Evolutionary conservation across 108 stramenopile species (phyloP).

Genomic region (Schizochytrium sp.): DNA sequence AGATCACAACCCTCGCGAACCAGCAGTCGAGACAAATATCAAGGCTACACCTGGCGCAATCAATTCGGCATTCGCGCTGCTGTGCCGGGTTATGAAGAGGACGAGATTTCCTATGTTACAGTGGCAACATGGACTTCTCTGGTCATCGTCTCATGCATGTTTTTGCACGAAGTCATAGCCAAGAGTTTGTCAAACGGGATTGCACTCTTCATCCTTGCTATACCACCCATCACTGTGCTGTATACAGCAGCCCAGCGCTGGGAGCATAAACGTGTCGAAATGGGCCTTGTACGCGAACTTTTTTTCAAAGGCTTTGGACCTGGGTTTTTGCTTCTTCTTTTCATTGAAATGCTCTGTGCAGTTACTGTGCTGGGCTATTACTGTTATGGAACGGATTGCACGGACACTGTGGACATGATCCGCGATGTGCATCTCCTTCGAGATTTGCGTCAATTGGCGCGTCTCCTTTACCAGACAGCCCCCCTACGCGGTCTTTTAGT

Average conservation of each 20-base stretch:
- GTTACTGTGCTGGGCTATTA: constrained; percentile 37
- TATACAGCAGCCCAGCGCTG: constrained; percentile 23
- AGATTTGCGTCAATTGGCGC: not conserved
- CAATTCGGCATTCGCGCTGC: not conserved
- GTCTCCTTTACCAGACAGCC: not conserved
- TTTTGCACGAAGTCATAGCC: not conserved
- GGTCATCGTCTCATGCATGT: constrained; percentile 2
- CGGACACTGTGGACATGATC: not conserved
- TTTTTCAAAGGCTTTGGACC: constrained; percentile 47
- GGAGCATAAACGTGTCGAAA: constrained; percentile 42
- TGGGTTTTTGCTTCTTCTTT: constrained; percentile 22
- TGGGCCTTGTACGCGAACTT: not conserved
- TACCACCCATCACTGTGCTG: not conserved
- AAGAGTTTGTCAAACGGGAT: not conserved
- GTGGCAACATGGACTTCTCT: constrained; percentile 32
- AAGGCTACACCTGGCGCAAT: not conserved
- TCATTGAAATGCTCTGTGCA: not conserved
- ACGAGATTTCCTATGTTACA: not conserved
- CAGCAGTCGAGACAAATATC: not conserved
- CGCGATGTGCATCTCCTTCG: not conserved
- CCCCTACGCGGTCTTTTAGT: constrained; percentile 38
- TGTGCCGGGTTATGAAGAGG: not conserved
- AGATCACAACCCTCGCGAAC: not conserved
- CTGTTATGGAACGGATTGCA: constrained; percentile 36
- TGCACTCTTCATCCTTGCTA: constrained; percentile 2